Conservation (phyloP, 2,329 filamentous ascomycete genomes). For the Penicillium sp. region DNA sequence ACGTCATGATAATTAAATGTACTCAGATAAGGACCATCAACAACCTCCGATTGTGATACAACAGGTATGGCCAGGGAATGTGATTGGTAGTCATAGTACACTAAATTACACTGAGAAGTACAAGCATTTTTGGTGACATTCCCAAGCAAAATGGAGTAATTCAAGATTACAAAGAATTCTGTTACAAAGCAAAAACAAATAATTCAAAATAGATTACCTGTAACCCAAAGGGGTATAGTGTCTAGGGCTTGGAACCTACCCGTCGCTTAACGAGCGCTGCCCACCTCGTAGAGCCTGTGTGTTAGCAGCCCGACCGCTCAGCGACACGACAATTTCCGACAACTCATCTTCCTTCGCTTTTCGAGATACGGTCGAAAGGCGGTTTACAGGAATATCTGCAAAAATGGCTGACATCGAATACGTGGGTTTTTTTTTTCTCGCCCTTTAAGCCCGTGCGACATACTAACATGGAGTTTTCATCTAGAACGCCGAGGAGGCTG, state of each 20-base stretch:
- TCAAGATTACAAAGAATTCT: not conserved
- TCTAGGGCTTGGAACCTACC: conserved; percentile 42
- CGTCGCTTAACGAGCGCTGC: conserved; percentile 45
- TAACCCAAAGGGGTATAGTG: conserved; percentile 28
- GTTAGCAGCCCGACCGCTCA: conserved; percentile 32
- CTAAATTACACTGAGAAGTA: not conserved
- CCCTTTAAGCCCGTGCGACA: conserved; percentile 10
- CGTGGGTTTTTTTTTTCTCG: conserved; percentile 56
- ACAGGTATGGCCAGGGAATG: not conserved
- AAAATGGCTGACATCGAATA: conserved; percentile 88
- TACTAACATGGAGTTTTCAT: conserved; percentile 37
- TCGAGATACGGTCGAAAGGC: conserved; percentile 47
- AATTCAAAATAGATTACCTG: conserved; percentile 8
- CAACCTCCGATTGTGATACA: not conserved
- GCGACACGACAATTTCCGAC: conserved; percentile 40
- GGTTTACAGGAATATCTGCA: conserved; percentile 50
- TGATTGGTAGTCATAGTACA: not conserved
- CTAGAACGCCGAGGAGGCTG: conserved; percentile 95
- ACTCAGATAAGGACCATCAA: not conserved
- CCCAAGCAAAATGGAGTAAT: not conserved
- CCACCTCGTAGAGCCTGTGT: conserved; percentile 35
- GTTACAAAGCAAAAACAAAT: not conserved
- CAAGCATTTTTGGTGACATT: not conserved
- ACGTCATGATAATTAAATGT: not conserved
- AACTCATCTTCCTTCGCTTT: conserved; percentile 45